These are phyloP conservation scores for Fusarium nisikadoi DNA, from an alignment of 2,329 filamentous ascomycete species.

Conservation along the genomic window DNA sequence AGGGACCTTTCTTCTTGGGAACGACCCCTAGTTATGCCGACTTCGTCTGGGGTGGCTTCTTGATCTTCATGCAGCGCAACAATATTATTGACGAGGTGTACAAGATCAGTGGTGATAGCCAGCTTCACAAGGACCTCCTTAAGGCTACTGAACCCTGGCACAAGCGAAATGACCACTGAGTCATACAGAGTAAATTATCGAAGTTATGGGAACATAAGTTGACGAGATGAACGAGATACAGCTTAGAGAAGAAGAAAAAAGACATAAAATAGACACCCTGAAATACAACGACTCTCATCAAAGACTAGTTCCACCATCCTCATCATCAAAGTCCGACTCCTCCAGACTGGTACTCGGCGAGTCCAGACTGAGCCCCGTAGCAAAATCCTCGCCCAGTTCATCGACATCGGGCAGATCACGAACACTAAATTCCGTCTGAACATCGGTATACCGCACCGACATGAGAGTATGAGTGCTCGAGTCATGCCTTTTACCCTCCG, in stretches of 20 bases:
- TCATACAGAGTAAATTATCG: too few relatives aligned
- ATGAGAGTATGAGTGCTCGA: constrained; percentile 44
- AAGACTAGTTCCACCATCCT: constrained; percentile 25
- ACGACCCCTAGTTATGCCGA: constrained; percentile 65
- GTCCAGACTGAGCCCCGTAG: constrained; percentile 9
- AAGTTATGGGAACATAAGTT: neutral
- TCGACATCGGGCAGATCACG: constrained; percentile 24
- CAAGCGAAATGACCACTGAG: constrained; percentile 52
- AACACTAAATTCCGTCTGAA: constrained; percentile 7
- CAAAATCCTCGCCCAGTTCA: constrained; percentile 25
- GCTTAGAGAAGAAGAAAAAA: neutral
- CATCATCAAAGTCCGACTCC: constrained; percentile 27
- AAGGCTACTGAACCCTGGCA: constrained; percentile 55
- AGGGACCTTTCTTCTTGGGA: constrained; percentile 71
- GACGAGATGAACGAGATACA: neutral
- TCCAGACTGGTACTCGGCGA: neutral
- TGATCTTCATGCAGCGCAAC: constrained; percentile 55
- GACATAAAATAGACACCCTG: neutral
- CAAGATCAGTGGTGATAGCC: constrained; percentile 50
- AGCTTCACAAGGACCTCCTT: constrained; percentile 53
- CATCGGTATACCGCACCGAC: constrained; percentile 18
- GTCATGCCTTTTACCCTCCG: constrained; percentile 46
- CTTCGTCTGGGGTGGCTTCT: constrained; percentile 63
- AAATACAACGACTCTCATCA: neutral
- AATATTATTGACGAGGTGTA: constrained; percentile 51